Percentiles rank a stretch among this genome's conserved stretches.
phyloP scores from a whole-genome alignment of 2,329 filamentous ascomycete genomes.

The Aureobasidium sp. region DNA sequence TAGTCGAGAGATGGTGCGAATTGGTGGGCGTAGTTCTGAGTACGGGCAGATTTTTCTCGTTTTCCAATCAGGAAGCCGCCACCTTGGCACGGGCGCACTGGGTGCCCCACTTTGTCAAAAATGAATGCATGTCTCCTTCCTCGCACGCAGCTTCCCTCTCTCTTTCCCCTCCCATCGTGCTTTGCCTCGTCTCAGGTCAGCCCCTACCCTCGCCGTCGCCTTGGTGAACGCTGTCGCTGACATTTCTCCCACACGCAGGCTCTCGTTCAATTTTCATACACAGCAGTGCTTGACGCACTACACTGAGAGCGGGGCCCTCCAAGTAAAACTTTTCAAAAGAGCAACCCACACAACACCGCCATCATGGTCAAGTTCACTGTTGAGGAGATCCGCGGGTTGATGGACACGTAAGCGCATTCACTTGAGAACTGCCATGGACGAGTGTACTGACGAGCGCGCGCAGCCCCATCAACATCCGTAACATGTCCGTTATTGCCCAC shows the following conservation, averaged over 20 bases:
- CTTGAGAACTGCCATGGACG: background rate
- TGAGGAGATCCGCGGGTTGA: slow-evolving; percentile 75
- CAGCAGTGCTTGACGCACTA: slow-evolving; percentile 17
- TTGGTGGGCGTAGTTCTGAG: too few relatives aligned
- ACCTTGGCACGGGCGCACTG: too few relatives aligned
- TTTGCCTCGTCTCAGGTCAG: slow-evolving; percentile 14
- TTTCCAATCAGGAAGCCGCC: too few relatives aligned
- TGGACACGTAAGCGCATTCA: slow-evolving; percentile 45
- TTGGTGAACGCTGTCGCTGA: slow-evolving; percentile 5
- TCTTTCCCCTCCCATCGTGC: slow-evolving; percentile 12
- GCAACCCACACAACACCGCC: slow-evolving; percentile 57
- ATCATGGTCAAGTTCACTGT: slow-evolving; percentile 99
- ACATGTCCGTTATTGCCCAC: slow-evolving; percentile 99
- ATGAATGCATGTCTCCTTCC: too few relatives aligned
- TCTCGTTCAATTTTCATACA: slow-evolving; percentile 18
- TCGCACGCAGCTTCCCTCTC: background rate
- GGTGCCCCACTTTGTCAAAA: too few relatives aligned
- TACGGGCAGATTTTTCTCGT: too few relatives aligned
- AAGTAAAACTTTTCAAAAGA: slow-evolving; percentile 22
- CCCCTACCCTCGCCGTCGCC: slow-evolving; percentile 7
- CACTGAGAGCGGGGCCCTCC: slow-evolving; percentile 24
- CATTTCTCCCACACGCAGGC: slow-evolving; percentile 26
- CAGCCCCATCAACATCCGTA: slow-evolving; percentile 69
- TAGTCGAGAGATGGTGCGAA: background rate
- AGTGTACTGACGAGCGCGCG: background rate